A percentile compares a stretch with the other conserved stretches of the same genome.
These are phyloP conservation scores for Aspergillus flavus DNA, from an alignment of 2,329 filamentous ascomycete genomes.

Conservation along the genomic window DNA sequence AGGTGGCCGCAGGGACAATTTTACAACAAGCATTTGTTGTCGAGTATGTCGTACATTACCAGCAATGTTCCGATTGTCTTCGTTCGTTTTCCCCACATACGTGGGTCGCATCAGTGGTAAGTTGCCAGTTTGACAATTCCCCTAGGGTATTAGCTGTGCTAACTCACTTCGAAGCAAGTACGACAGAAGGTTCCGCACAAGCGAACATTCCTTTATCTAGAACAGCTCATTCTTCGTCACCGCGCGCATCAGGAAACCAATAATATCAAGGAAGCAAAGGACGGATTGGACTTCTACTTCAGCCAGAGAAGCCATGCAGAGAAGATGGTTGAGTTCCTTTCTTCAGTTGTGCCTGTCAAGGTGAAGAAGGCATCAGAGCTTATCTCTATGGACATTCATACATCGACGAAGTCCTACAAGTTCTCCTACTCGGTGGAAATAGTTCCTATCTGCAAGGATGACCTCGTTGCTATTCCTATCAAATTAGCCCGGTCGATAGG, in stretches of 20 bases:
- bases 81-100: slow-evolving; percentile 98
- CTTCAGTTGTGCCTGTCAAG: slow-evolving; percentile 76
- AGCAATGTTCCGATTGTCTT: slow-evolving; percentile 92
- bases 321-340: slow-evolving; percentile 87
- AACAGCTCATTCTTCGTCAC: slow-evolving; percentile 95
- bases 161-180: slow-evolving; percentile 61
- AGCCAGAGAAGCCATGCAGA: slow-evolving; percentile 86
- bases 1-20: slow-evolving; percentile 65
- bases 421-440: slow-evolving; percentile 89
- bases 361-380: slow-evolving; percentile 87
- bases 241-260: slow-evolving; percentile 88
- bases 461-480: slow-evolving; percentile 89
- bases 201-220: slow-evolving; percentile 78
- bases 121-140: background rate
- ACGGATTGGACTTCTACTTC: slow-evolving; percentile 96
- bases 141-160: background rate
- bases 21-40: slow-evolving; percentile 96
- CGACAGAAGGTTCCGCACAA: slow-evolving; percentile 97
- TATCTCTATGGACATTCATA: slow-evolving; percentile 92
- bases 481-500: slow-evolving; percentile 84
- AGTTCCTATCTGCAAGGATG: slow-evolving; percentile 95
- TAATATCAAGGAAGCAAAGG: slow-evolving; percentile 96
- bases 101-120: slow-evolving; percentile 77
- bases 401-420: slow-evolving; percentile 88
- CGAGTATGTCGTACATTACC: slow-evolving; percentile 83